Percentiles rank a stretch among this genome's conserved stretches.
These are phyloP conservation scores for Metschnikowia kofuensis DNA, from an alignment of 805 yeast genomes.

Conservation along the genomic window DNA sequence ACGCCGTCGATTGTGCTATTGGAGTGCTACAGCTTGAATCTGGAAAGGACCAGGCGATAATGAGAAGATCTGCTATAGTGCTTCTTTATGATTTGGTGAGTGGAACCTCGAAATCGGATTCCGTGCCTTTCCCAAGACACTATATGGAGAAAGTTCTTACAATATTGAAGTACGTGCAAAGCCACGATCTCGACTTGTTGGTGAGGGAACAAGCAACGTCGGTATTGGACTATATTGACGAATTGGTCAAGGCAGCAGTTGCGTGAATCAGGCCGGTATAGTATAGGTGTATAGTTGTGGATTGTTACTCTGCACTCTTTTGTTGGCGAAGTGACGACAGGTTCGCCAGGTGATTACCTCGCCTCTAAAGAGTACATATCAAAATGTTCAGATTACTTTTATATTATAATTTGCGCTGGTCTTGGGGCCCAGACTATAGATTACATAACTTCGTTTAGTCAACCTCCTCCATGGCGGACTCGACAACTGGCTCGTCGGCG, in stretches of 20 bases:
- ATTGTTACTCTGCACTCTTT: too few species aligned
- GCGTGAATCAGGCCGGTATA: too few species aligned
- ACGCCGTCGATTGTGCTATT: constrained; percentile 69
- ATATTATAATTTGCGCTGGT: constrained; percentile 1
- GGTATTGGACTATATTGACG: constrained; percentile 33
- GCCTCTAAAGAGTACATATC: too few species aligned
- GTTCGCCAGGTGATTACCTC: too few species aligned
- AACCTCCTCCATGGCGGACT: constrained; percentile 95
- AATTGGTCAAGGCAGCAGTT: constrained; percentile 19
- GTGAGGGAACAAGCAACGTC: constrained; percentile 55
- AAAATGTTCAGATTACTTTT: background rate
- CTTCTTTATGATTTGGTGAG: constrained; percentile 58
- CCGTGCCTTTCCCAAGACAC: constrained; percentile 47
- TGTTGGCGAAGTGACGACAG: too few species aligned
- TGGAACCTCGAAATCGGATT: constrained; percentile 45
- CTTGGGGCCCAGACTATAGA: constrained; percentile 2
- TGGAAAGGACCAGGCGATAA: constrained; percentile 42
- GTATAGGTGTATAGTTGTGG: too few species aligned
- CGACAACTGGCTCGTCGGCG: constrained; percentile 48
- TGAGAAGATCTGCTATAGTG: constrained; percentile 76
- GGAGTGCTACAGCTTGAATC: constrained; percentile 68
- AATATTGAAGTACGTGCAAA: constrained; percentile 41
- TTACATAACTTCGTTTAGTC: constrained; percentile 52
- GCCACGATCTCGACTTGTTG: constrained; percentile 54
- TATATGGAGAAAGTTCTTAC: constrained; percentile 44